Evolutionary conservation across 129 eudicot genomes (phyloP), one percentile per base, ranked within the genome.

Genomic region (Saposhnikovia divaricata): DNA sequence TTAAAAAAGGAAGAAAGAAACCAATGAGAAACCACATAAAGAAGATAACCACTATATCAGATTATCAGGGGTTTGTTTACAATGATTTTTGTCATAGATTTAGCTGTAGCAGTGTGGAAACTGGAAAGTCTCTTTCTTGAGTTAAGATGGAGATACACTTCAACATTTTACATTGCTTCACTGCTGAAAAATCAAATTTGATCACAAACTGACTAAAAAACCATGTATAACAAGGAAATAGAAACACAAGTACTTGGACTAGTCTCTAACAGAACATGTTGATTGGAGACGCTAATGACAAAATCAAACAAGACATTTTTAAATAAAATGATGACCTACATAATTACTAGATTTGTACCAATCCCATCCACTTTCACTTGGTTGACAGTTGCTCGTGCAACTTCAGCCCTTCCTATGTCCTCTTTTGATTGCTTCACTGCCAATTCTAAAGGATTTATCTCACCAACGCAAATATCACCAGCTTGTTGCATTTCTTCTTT

Each of bases 361-460:
- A 90, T 88, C 19, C 94, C 94, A 72, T 90, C 94, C 40, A 90
- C 90, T 88, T 86, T 90, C 68, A 90, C 94, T 86, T 86, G 87
- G 80, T 86, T 86, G 9, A 90, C 90, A 79, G 90, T 86, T 76
- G 88, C 91, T 81, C 83, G 88, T 61, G 94, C n/a, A 75, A 89
- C 91, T 82, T 84, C 94, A 80, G 91, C 90, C 80, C 80, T 90
- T 68, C 87, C 90, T 16, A 81, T 82, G 75, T 86, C 80, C 77
- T 66, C 77, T 83, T 80, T 82, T 16, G 87, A 88, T 75, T 86
- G 86, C 75, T 84, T 90, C 63, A 90, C 90, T 21, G n/a, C 84
- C 57, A 81, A 27, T 79, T 90, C 94, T 44, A 90, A 66, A 42
- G 90, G 90, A 82, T 86, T 83, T 50, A 72, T 28, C 81, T 87